phyloP scores from a whole-genome alignment of 768 basidiomycete genomes.

The Termitomyces sp. region DNA sequence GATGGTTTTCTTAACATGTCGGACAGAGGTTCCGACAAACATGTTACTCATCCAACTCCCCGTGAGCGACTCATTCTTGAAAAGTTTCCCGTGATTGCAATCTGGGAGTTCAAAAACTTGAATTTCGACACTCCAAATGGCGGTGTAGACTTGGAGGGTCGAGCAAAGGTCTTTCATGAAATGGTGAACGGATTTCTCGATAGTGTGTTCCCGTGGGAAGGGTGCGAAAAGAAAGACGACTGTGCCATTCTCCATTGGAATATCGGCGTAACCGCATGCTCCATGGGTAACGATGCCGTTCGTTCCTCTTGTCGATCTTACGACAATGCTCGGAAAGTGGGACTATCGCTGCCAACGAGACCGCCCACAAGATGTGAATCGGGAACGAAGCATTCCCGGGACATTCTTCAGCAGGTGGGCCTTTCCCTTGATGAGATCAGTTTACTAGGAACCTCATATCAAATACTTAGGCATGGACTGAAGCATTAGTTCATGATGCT shows the following conservation, averaged over 20 bases:
- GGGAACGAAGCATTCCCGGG: background rate
- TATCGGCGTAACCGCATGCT: background rate
- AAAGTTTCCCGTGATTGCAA: background rate
- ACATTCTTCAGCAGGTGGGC: constrained; percentile 3
- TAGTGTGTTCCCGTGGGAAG: background rate
- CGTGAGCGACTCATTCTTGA: background rate
- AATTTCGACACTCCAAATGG: background rate
- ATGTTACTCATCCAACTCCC: background rate
- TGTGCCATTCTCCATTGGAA: background rate
- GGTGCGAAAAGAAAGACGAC: background rate
- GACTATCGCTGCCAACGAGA: background rate
- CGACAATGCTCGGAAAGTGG: background rate
- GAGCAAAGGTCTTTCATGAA: background rate
- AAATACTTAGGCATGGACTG: background rate
- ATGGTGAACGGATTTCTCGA: background rate
- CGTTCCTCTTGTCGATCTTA: background rate
- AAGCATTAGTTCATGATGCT: background rate
- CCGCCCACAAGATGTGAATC: background rate
- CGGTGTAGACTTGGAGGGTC: background rate
- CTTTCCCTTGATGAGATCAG: background rate
- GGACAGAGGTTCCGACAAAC: background rate
- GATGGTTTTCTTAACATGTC: constrained; percentile 1
- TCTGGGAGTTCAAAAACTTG: constrained; percentile 5
- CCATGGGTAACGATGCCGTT: background rate
- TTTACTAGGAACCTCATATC: background rate